A percentile compares a stretch with the other conserved stretches of the same genome.
Conservation (phyloP, 768 basidiomycete genomes). For the Boletus fagicola region DNA sequence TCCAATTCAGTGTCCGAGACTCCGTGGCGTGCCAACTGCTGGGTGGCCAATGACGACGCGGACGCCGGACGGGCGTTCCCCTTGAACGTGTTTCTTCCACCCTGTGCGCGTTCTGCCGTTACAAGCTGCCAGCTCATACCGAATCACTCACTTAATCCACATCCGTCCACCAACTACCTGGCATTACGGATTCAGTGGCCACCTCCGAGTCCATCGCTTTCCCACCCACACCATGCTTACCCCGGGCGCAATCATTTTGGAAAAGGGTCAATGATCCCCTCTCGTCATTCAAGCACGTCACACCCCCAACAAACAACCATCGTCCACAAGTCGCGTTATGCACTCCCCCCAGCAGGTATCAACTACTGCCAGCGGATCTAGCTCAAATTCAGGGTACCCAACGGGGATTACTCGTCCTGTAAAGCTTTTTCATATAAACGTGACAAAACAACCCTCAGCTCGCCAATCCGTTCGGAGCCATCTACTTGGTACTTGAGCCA, state of each 20-base stretch:
- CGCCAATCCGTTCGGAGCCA: constrained; percentile 3
- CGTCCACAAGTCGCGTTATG: constrained; percentile 13
- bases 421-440: constrained; percentile 18
- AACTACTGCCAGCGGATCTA: constrained; percentile 12
- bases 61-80: not conserved
- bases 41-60: constrained; percentile 1
- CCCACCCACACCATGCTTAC: constrained; percentile 15
- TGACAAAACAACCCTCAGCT: constrained; percentile 14
- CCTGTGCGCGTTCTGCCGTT: not conserved
- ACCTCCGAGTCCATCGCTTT: constrained; percentile 18
- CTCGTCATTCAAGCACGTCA: constrained; percentile 15
- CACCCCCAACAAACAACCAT: constrained; percentile 10
- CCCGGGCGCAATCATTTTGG: constrained; percentile 22
- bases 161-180: constrained; percentile 7
- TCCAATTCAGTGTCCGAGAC: constrained; percentile 33
- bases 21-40: constrained; percentile 22
- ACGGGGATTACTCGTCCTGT: constrained; percentile 34
- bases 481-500: not conserved
- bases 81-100: constrained; percentile 2
- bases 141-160: constrained; percentile 15
- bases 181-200: not conserved
- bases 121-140: constrained; percentile 12
- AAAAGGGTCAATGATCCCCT: constrained; percentile 16
- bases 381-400: constrained; percentile 28
- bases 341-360: constrained; percentile 8